phyloP scores from a whole-genome alignment of 2,329 filamentous ascomycete species.

The Hypoxylon sp. region DNA sequence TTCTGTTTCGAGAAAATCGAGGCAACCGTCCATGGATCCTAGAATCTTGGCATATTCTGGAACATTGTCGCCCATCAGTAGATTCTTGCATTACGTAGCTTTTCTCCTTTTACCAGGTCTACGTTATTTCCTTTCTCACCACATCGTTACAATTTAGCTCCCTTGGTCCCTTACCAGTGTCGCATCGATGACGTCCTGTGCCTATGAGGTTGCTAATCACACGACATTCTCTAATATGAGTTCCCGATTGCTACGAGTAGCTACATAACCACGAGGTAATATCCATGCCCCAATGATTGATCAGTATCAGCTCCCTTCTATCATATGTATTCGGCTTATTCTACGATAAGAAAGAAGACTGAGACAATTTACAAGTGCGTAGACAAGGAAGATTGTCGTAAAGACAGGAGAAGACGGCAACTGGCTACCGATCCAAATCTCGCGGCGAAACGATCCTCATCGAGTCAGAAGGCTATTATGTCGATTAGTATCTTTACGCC shows the following conservation, averaged over 20 bases:
- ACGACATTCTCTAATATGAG: conserved; percentile 14
- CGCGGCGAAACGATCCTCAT: conserved; percentile 13
- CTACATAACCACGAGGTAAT: conserved; percentile 23
- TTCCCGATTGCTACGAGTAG: conserved; percentile 22
- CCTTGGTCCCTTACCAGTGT: conserved; percentile 22
- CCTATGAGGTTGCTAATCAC: conserved; percentile 25
- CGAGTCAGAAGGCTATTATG: conserved; percentile 18
- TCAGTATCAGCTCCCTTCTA: conserved; percentile 33
- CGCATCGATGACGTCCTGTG: conserved; percentile 38
- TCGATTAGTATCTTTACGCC: conserved; percentile 20
- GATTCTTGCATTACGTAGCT: conserved; percentile 38
- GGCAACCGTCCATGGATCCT: conserved; percentile 37
- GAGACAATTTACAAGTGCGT: conserved; percentile 20
- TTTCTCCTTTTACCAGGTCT: conserved; percentile 40
- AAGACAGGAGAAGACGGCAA: conserved; percentile 11
- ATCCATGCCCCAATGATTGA: conserved; percentile 29
- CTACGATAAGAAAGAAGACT: conserved; percentile 27
- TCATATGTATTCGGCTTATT: conserved; percentile 29
- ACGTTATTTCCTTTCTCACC: conserved; percentile 40
- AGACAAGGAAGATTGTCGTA: conserved; percentile 19
- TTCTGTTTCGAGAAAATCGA: conserved; percentile 41
- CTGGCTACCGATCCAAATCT: conserved; percentile 32
- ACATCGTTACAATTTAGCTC: conserved; percentile 29
- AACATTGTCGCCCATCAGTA: conserved; percentile 33
- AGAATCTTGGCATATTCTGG: conserved; percentile 43